Conservation (phyloP, 2,329 filamentous ascomycete species). For the Zasmidium cellare region DNA sequence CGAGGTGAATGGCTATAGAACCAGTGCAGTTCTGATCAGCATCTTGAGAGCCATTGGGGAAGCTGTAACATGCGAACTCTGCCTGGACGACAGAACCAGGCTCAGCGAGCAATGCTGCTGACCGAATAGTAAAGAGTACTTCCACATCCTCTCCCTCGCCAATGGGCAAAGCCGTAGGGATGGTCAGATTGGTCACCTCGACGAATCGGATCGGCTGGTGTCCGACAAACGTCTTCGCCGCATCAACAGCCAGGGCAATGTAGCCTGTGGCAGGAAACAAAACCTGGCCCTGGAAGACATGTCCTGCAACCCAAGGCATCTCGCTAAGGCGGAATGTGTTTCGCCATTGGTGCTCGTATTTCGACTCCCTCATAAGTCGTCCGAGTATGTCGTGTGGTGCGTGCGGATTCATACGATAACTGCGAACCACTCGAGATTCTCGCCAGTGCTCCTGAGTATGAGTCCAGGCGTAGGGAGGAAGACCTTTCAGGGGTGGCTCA, state of each 20-base stretch:
- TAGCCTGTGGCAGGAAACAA: slow-evolving; percentile 35
- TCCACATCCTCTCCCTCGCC: too few species aligned
- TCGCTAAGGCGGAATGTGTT: slow-evolving; percentile 18
- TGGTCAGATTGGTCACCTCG: too few species aligned
- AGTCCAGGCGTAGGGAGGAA: slow-evolving; percentile 20
- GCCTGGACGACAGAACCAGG: too few species aligned
- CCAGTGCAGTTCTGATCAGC: too few species aligned
- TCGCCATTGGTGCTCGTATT: too few species aligned
- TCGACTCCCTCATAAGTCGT: background rate
- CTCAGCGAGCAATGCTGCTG: too few species aligned
- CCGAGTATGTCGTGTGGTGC: background rate
- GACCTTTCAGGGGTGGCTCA: slow-evolving; percentile 3
- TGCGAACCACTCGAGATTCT: background rate
- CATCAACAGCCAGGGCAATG: slow-evolving; percentile 23
- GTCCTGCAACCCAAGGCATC: slow-evolving; percentile 35
- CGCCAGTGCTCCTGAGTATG: slow-evolving; percentile 18
- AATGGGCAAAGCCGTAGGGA: too few species aligned
- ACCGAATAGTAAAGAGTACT: too few species aligned
- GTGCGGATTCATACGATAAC: slow-evolving; percentile 6
- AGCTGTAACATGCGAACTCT: too few species aligned
- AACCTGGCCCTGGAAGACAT: slow-evolving; percentile 31
- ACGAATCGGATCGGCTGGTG: slow-evolving; percentile 20
- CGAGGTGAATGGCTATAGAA: too few species aligned
- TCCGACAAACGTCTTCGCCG: slow-evolving; percentile 8
- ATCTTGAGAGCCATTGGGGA: too few species aligned